A percentile compares a stretch with the other conserved stretches of the same genome.
These are phyloP conservation scores for Chytriomyces confervae DNA, from an alignment of 192 early-diverging fungal species.

Conservation along the genomic window DNA sequence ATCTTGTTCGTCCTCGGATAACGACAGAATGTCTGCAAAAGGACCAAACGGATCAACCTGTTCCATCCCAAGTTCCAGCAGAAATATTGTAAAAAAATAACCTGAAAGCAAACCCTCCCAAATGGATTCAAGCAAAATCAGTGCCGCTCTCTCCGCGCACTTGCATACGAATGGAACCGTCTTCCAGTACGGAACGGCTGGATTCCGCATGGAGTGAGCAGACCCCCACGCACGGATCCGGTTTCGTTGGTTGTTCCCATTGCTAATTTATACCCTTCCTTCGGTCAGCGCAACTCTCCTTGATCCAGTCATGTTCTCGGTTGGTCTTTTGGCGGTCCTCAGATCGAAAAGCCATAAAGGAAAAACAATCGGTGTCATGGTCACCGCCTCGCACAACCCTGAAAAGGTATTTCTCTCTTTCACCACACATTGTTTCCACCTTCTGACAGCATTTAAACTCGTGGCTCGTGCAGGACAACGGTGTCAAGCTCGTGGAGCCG, in stretches of 20 bases:
- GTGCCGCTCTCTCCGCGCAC: constrained; percentile 21
- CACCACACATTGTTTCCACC: too few relatives aligned
- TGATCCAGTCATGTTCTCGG: constrained; percentile 91
- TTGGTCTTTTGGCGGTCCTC: constrained; percentile 88
- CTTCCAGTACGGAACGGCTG: constrained; percentile 89
- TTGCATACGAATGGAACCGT: neutral
- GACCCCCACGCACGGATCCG: neutral
- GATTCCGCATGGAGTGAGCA: constrained; percentile 88
- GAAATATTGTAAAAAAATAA: too few relatives aligned
- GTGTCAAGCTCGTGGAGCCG: constrained; percentile 97
- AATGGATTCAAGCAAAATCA: neutral
- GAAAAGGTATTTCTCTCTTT: constrained; percentile 59
- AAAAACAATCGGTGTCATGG: constrained; percentile 92
- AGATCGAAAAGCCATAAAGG: constrained; percentile 88
- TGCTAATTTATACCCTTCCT: neutral
- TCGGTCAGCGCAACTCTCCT: constrained; percentile 75
- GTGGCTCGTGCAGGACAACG: constrained; percentile 77
- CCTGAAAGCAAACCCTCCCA: too few relatives aligned
- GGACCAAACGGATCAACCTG: neutral
- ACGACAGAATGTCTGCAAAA: neutral
- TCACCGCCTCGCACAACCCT: constrained; percentile 99
- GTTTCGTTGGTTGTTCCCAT: neutral
- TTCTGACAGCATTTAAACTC: too few relatives aligned
- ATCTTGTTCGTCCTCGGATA: too few relatives aligned
- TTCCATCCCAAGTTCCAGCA: neutral